Base-by-base conservation (phyloP, 2,329 filamentous ascomycete species). In the Penicillium rolfsii region DNA sequence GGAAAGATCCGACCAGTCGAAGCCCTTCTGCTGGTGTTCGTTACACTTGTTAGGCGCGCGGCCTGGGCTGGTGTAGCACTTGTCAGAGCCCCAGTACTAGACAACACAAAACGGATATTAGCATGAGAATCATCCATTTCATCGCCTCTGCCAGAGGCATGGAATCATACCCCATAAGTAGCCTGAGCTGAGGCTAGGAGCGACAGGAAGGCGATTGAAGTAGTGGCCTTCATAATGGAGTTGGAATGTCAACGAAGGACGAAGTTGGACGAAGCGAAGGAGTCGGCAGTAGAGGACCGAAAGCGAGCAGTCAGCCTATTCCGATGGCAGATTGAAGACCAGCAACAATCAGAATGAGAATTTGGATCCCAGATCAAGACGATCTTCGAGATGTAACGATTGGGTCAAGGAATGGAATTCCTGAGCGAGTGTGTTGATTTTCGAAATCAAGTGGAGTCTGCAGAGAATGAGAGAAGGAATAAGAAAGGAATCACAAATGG, bases 11-110 rank as follows among this genome's bases (percentile, higher is more conserved):
- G 77, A 77, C 85, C 90, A 97, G 81, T 89, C 80, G 76, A 90
- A 95, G 53, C 92, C 93, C 24, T 71, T 67, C 64, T 84, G 78
- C 80, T 96, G 91, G 67, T 87, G 77, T n/a, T 84, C 75, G 60
- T 84, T 87, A 79, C 94, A 97, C 70, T 89, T 79, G 81, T 95
- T 95, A 81, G 91, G 81, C 72, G 84, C 87, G 83, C 91, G 92
- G 61, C 80, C 79, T 12, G 92, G 91, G 76, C 83, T 89, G 52
- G 82, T 81, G 83, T 87, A 96, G 62, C 82, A 76, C 52, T 76
- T 71, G 58, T 82, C 80, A 64, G 81, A 77, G 60, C 79, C 77
- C 82, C 85, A 88, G 69, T 75, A 74, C 71, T 77, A 65, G 5
- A 54, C 24, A 6, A 2, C 19, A 36, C 5, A 7, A 40, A 35